phyloP scores from a whole-genome alignment of 345 rosid genomes.

The Syzygium aromaticum region DNA sequence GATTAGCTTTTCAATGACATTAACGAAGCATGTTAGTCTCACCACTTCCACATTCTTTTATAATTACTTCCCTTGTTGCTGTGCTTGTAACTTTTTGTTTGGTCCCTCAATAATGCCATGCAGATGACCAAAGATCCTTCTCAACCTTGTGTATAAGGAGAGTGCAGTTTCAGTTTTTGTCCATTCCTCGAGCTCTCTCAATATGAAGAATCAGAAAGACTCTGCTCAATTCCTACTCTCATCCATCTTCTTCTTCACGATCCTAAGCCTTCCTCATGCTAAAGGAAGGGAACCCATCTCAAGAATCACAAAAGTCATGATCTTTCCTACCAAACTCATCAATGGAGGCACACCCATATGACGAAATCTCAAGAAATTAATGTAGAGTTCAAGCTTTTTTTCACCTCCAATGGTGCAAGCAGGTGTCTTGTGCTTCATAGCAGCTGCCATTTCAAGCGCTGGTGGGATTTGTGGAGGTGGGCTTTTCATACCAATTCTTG shows the following conservation, averaged over 20 bases:
- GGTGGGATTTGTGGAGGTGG: constrained; percentile 95
- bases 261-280: constrained; percentile 13
- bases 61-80: no score
- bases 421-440: constrained; percentile 52
- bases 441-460: constrained; percentile 76
- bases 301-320: constrained; percentile 2
- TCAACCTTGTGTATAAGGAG: neutral
- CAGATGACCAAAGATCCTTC: neutral
- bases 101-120: neutral
- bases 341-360: constrained; percentile 20
- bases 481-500: constrained; percentile 60
- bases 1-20: no score
- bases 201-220: neutral
- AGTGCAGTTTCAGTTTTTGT: neutral
- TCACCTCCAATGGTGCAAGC: constrained; percentile 34
- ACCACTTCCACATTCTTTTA: no score
- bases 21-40: no score
- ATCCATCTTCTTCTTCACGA: constrained; percentile 1
- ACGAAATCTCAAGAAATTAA: constrained; percentile 15
- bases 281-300: constrained; percentile 9
- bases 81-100: neutral
- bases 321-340: constrained; percentile 13
- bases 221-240: neutral
- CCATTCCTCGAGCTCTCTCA: neutral
- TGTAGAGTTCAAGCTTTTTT: constrained; percentile 13